These are phyloP conservation scores for Aspergillus sp. DNA, from an alignment of 2,329 filamentous ascomycete genomes.

Conservation along the genomic window DNA sequence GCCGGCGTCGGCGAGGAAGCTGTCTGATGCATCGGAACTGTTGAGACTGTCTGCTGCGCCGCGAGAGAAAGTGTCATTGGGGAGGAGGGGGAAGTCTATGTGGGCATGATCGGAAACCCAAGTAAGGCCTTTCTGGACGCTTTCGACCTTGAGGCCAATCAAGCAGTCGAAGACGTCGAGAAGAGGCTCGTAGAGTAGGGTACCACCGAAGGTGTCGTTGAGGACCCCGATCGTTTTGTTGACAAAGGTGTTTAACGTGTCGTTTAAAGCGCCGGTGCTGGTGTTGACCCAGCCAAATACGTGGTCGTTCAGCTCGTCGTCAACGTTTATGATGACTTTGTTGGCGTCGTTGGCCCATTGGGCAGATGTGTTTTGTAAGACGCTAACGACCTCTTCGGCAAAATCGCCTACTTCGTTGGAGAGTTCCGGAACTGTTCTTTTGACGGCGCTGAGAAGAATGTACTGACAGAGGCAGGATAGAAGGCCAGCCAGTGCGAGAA, in stretches of 20 bases:
- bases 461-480: conserved; percentile 82
- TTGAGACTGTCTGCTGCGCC: conserved; percentile 65
- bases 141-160: conserved; percentile 81
- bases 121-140: conserved; percentile 83
- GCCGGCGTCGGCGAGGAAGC: conserved; percentile 77
- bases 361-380: conserved; percentile 71
- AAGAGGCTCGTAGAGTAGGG: conserved; percentile 76
- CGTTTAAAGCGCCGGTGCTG: conserved; percentile 78
- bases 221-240: conserved; percentile 73
- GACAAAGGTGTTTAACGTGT: conserved; percentile 81
- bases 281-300: conserved; percentile 85
- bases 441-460: conserved; percentile 70
- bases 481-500: conserved; percentile 77
- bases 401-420: conserved; percentile 75
- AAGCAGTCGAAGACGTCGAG: conserved; percentile 80
- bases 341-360: conserved; percentile 79
- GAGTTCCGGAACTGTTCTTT: conserved; percentile 75
- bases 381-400: conserved; percentile 73
- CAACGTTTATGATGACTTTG: conserved; percentile 64
- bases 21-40: conserved; percentile 55
- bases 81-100: conserved; percentile 75
- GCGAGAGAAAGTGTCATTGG: conserved; percentile 78
- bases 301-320: conserved; percentile 75
- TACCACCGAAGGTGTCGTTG: conserved; percentile 77
- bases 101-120: conserved; percentile 90